Evolutionary conservation across 73 alveolate genomes (phyloP).

Genomic region (Stentor coeruleus): DNA sequence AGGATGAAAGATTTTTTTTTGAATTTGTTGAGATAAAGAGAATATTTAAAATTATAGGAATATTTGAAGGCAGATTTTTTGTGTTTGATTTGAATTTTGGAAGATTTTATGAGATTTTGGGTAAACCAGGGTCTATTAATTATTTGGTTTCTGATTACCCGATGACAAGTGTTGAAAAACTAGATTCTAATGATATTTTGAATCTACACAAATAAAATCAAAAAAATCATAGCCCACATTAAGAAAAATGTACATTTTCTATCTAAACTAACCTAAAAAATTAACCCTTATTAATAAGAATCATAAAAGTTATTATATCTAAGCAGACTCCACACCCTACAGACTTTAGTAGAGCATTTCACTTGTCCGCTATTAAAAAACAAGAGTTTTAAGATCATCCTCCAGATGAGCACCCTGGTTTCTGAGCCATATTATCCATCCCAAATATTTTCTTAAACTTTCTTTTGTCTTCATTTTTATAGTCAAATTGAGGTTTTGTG

Average conservation of each 20-base stretch:
- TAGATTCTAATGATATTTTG: background rate
- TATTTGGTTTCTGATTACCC: background rate
- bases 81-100: background rate
- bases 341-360: too few species aligned
- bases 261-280: background rate
- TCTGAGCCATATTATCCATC: too few species aligned
- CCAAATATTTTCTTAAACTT: too few species aligned
- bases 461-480: too few species aligned
- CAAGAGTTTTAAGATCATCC: too few species aligned
- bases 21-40: background rate
- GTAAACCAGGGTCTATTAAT: background rate
- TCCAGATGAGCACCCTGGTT: too few species aligned
- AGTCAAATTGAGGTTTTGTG: too few species aligned
- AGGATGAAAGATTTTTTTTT: background rate
- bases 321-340: too few species aligned
- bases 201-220: too few species aligned
- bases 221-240: background rate
- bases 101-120: background rate
- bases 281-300: background rate
- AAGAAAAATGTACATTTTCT: background rate
- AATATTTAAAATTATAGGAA: background rate
- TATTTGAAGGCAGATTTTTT: background rate
- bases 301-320: too few species aligned
- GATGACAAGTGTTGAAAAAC: background rate
- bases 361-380: too few species aligned